Percentiles rank a stretch among this genome's conserved stretches.
phyloP scores from a whole-genome alignment of 2,329 filamentous ascomycete species.

The Leptographium lundbergii region DNA sequence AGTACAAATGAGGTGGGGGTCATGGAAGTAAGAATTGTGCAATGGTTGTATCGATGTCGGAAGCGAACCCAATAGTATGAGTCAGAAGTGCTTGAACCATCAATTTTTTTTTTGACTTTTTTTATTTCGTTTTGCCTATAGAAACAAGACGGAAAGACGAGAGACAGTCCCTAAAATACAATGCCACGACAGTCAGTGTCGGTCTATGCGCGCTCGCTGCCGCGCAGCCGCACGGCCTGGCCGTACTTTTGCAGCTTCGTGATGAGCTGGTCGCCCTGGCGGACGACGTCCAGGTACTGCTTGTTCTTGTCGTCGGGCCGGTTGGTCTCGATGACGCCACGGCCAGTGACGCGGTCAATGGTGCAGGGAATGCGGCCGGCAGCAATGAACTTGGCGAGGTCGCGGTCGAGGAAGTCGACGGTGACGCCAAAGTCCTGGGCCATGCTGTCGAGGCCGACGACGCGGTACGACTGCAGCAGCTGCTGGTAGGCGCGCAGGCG shows the following conservation, averaged over 20 bases:
- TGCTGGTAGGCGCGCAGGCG: constrained; percentile 91
- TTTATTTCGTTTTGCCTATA: too few relatives aligned
- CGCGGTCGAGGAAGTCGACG: constrained; percentile 90
- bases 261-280: constrained; percentile 93
- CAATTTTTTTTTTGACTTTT: too few relatives aligned
- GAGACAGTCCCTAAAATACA: too few relatives aligned
- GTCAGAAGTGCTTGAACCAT: too few relatives aligned
- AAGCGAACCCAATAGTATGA: too few relatives aligned
- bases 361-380: constrained; percentile 90
- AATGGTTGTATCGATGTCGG: too few relatives aligned
- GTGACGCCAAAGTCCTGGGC: constrained; percentile 93
- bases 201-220: constrained; percentile 73
- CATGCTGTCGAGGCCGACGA: constrained; percentile 96
- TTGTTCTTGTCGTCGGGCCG: constrained; percentile 98
- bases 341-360: constrained; percentile 91
- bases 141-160: too few relatives aligned
- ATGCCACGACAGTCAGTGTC: too few relatives aligned
- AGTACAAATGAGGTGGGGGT: constrained; percentile 42
- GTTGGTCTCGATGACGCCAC: constrained; percentile 96
- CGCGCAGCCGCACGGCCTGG: constrained; percentile 84
- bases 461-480: constrained; percentile 90
- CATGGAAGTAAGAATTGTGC: too few relatives aligned
- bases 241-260: constrained; percentile 99
- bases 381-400: constrained; percentile 94
- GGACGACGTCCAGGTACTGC: constrained; percentile 96